Base-by-base conservation (phyloP, 2,329 filamentous ascomycete species). In the Aspergillus pseudoterreus region DNA sequence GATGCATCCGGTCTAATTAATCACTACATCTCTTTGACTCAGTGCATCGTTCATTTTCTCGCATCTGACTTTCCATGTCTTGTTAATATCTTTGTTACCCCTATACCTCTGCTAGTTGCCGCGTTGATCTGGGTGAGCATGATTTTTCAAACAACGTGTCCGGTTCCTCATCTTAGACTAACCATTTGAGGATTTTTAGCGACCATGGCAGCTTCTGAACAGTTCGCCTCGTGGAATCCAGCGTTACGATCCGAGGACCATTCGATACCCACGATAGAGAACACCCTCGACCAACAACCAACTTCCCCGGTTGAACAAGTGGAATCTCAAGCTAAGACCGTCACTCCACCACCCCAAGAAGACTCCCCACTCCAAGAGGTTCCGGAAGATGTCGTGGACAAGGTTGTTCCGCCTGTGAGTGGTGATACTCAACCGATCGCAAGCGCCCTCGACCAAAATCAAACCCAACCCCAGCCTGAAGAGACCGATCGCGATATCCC, bases 191-290 rank as follows among this genome's bases (percentile, higher is more conserved):
- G 38, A 48, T 24, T 38, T 43, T n/a, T 43, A 47, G 41, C 49
- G 46, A 58, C 43, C 27, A 68, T 69, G 63, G 58, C 61, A 45
- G 50, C 63, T 51, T 57, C 51, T 43, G 57, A 60, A 32, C 48
- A 44, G 35, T 48, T 48, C 11, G 63, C 73, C 49, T 75, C 75
- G 17, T 83, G 81, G 81, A 79, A 83, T 71, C 80, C 81, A 42
- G 80, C 81, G 17, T 65, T 80, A 54, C 70, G 78, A 62, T 74
- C 75, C 35, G 74, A 81, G 21, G 55, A 62, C 39, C 51, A 63
- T 48, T 53, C 57, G 39, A 33, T 47, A 42, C 30, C 56, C 15
- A 46, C 49, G 47, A 47, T 55, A 39, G 53, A 56, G 27, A 49
- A 47, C 38, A 32, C 14, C 14, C 11, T 14, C 41, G 30, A 57